Evolutionary conservation across 2,329 filamentous ascomycete genomes (phyloP).

Genomic region (Tolypocladium paradoxum): DNA sequence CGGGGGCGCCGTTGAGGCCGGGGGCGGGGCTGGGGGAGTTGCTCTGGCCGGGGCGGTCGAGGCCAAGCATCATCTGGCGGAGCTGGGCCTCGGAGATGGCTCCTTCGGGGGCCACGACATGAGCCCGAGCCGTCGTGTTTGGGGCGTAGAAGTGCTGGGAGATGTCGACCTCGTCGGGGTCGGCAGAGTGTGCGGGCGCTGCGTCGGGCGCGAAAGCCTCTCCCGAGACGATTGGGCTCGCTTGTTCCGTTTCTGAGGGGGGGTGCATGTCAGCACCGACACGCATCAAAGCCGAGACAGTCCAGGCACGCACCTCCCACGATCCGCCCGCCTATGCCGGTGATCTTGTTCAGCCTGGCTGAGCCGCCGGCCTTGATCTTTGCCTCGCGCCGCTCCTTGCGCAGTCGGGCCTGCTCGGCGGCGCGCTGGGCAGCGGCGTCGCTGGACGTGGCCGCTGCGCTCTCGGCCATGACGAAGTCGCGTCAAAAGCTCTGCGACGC

Average conservation of each 20-base stretch:
- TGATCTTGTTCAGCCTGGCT: constrained; percentile 64
- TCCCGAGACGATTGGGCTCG: not conserved
- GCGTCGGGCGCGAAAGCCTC: not conserved
- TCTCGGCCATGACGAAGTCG: constrained; percentile 27
- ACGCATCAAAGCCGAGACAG: not conserved
- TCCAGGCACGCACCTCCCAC: constrained; percentile 17
- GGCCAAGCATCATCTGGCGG: constrained; percentile 53
- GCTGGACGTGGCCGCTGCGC: constrained; percentile 17
- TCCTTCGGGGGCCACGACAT: constrained; percentile 18
- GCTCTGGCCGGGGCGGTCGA: constrained; percentile 28
- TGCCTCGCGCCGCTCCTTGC: constrained; percentile 69
- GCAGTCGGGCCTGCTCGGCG: constrained; percentile 57
- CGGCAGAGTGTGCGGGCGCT: constrained; percentile 30
- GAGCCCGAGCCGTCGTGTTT: constrained; percentile 20
- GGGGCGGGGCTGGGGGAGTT: constrained; percentile 11
- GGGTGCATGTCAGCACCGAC: not conserved
- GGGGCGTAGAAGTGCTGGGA: constrained; percentile 62
- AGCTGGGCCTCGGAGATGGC: constrained; percentile 47
- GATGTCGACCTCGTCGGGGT: constrained; percentile 71
- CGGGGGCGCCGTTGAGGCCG: constrained; percentile 7
- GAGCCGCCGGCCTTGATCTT: constrained; percentile 66
- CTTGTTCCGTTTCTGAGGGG: constrained; percentile 2
- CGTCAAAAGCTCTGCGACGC: not conserved
- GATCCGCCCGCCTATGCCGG: constrained; percentile 46
- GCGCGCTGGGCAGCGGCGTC: constrained; percentile 41